Evolutionary conservation across 371 early-diverging fungal species (phyloP).

Genomic region (Rhizopus sp.): DNA sequence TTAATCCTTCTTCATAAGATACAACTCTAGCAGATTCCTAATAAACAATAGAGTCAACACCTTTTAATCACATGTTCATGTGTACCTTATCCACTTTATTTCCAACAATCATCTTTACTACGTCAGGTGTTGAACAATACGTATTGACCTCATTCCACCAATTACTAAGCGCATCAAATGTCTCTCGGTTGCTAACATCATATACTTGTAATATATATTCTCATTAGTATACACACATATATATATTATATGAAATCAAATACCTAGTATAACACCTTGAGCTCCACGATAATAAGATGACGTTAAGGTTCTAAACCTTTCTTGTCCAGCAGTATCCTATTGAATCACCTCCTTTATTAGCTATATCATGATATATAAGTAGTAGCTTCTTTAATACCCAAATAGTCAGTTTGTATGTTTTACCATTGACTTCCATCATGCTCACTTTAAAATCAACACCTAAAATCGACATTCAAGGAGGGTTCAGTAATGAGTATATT

Average conservation of each 20-base stretch:
- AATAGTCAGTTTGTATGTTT: conserved; percentile 84
- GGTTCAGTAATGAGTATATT: not conserved
- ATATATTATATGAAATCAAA: conserved; percentile 1
- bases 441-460: conserved; percentile 99
- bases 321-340: conserved; percentile 99
- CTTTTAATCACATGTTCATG: not conserved
- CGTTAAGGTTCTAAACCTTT: conserved; percentile 99
- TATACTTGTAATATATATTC: conserved; percentile 68
- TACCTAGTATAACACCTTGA: conserved; percentile 96
- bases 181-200: conserved; percentile 92
- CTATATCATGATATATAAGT: not conserved
- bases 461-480: conserved; percentile 8
- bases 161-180: conserved; percentile 88
- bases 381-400: conserved; percentile 44
- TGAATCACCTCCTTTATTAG: not conserved
- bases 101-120: conserved; percentile 96
- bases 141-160: conserved; percentile 96
- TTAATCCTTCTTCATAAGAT: conserved; percentile 85
- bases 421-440: conserved; percentile 86
- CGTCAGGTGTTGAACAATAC: conserved; percentile 83
- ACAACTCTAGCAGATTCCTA: conserved; percentile 82
- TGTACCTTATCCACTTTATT: conserved; percentile 94
- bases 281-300: conserved; percentile 99
- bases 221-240: not conserved
- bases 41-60: not conserved